Evolutionary conservation across 768 basidiomycete genomes (phyloP).

Genomic region (Psilocybe cyanescens): DNA sequence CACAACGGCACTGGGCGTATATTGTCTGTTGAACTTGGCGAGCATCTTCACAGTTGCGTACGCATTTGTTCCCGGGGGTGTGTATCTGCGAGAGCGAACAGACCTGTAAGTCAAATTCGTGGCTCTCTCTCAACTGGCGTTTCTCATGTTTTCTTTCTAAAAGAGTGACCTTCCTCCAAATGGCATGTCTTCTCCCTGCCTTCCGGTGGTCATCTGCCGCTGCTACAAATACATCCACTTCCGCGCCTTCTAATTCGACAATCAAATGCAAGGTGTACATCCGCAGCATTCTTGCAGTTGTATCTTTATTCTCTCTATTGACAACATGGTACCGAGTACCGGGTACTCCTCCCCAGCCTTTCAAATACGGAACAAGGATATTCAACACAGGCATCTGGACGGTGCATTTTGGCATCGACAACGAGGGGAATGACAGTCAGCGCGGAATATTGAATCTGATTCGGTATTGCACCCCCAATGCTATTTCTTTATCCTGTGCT

Average conservation of each 20-base stretch:
- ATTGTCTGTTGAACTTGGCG: conserved; percentile 65
- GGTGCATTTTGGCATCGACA: conserved; percentile 85
- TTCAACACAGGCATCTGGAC: conserved; percentile 90
- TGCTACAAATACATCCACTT: background rate
- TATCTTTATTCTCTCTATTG: conserved; percentile 53
- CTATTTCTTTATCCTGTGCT: background rate
- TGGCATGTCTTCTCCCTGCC: conserved; percentile 51
- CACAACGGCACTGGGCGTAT: conserved; percentile 60
- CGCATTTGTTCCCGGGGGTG: conserved; percentile 86
- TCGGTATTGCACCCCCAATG: conserved; percentile 25
- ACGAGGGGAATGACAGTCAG: conserved; percentile 76
- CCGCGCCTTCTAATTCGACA: conserved; percentile 9
- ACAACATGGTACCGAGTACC: conserved; percentile 62
- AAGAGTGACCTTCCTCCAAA: conserved; percentile 60
- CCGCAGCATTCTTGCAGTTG: conserved; percentile 36
- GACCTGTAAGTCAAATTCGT: conserved; percentile 54
- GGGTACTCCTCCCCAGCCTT: conserved; percentile 50
- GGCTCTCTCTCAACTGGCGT: background rate
- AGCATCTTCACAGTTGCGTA: conserved; percentile 88
- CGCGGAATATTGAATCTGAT: conserved; percentile 60
- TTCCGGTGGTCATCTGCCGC: conserved; percentile 14
- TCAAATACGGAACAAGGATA: conserved; percentile 66
- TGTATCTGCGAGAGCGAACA: conserved; percentile 76
- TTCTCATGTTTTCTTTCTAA: background rate
- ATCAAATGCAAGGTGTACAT: conserved; percentile 27